These are phyloP conservation scores for Venturiaceae sp. DNA, from an alignment of 2,329 filamentous ascomycete species.

Conservation along the genomic window DNA sequence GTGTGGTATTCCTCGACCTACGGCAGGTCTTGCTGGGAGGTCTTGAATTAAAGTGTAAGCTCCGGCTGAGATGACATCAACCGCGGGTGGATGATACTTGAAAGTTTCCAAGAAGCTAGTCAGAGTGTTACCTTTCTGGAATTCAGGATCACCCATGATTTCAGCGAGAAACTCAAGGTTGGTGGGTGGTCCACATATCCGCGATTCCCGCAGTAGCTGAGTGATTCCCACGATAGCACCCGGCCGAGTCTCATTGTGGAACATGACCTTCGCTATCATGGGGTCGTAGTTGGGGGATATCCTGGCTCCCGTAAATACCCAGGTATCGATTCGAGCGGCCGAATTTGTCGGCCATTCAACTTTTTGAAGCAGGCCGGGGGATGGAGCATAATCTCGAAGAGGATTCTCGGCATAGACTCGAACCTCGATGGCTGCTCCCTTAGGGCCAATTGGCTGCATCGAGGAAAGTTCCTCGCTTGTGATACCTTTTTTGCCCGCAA, in stretches of 20 bases:
- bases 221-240: slow-evolving; percentile 36
- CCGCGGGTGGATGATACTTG: slow-evolving; percentile 37
- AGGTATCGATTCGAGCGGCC: slow-evolving; percentile 51
- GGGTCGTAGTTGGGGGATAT: slow-evolving; percentile 51
- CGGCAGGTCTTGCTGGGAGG: slow-evolving; percentile 39
- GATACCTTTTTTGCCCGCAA: slow-evolving; percentile 35
- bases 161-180: slow-evolving; percentile 47
- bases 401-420: slow-evolving; percentile 51
- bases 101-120: slow-evolving; percentile 47
- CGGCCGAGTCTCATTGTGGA: slow-evolving; percentile 32
- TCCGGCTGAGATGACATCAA: slow-evolving; percentile 47
- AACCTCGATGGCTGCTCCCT: slow-evolving; percentile 42
- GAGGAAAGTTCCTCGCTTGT: slow-evolving; percentile 28
- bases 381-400: slow-evolving; percentile 47
- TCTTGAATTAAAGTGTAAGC: slow-evolving; percentile 52
- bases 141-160: slow-evolving; percentile 38
- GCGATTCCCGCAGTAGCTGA: slow-evolving; percentile 31
- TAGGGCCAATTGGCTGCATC: slow-evolving; percentile 32
- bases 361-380: slow-evolving; percentile 47
- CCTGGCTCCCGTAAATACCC: slow-evolving; percentile 48
- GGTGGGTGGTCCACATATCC: slow-evolving; percentile 43
- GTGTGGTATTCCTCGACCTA: slow-evolving; percentile 50
- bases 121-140: slow-evolving; percentile 41
- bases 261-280: slow-evolving; percentile 50
- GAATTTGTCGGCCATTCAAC: slow-evolving; percentile 43